Percentiles rank a stretch among this genome's conserved stretches.
These are phyloP conservation scores for Pythium myriotylum DNA, from an alignment of 352 stramenopile species.

Conservation along the genomic window DNA sequence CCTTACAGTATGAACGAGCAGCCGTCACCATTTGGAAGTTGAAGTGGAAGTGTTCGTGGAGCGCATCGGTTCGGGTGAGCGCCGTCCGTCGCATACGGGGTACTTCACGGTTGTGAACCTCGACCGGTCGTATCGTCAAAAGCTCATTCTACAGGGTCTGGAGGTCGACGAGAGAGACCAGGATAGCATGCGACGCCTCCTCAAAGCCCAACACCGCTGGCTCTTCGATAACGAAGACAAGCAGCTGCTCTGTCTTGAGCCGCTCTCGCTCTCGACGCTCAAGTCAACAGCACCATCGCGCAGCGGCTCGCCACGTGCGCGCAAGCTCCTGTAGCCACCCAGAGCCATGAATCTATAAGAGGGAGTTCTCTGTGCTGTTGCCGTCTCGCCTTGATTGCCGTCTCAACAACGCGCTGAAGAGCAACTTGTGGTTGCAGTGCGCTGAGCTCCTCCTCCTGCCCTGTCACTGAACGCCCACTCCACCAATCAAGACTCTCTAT, in stretches of 20 bases:
- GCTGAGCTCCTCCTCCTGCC: conserved; percentile 3
- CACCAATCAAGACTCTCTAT: conserved; percentile 13
- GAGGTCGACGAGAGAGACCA: conserved; percentile 63
- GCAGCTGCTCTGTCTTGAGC: conserved; percentile 56
- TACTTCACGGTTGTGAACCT: conserved; percentile 77
- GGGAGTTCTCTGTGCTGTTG: not conserved
- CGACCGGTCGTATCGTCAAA: conserved; percentile 55
- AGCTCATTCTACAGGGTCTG: conserved; percentile 58
- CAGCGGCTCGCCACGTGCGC: conserved; percentile 4
- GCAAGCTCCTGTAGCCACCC: conserved; percentile 22
- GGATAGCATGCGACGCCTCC: conserved; percentile 60
- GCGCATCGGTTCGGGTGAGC: conserved; percentile 46
- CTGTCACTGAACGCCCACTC: conserved; percentile 15
- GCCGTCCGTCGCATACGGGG: conserved; percentile 63
- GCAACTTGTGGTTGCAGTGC: conserved; percentile 3
- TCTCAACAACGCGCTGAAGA: conserved; percentile 5
- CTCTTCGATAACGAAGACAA: conserved; percentile 71
- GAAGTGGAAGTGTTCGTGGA: conserved; percentile 75
- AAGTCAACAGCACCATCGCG: conserved; percentile 14
- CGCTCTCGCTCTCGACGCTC: conserved; percentile 44
- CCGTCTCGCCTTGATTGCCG: conserved; percentile 7
- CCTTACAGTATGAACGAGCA: conserved; percentile 11
- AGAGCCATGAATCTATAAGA: conserved; percentile 5
- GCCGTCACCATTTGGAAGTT: conserved; percentile 68
- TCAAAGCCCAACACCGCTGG: conserved; percentile 77